Evolutionary conservation across 179 eudicot species (phyloP).

Genomic region (Nepenthes alata): DNA sequence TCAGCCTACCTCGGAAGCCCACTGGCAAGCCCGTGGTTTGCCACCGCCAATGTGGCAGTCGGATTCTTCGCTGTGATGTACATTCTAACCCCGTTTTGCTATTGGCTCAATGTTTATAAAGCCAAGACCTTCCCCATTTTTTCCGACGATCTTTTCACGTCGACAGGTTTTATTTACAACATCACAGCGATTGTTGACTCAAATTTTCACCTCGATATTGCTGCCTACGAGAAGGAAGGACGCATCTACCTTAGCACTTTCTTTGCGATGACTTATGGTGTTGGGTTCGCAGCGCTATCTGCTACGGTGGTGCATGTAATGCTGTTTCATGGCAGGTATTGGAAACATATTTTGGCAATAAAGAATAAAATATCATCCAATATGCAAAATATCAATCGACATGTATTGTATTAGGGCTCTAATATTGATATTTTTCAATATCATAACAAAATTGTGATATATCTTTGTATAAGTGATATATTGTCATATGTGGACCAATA

Average conservation of each 20-base stretch:
- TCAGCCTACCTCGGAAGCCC: constrained; percentile 95
- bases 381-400: too few relatives aligned
- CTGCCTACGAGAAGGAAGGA: constrained; percentile 61
- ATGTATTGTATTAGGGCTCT: too few relatives aligned
- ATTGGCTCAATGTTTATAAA: constrained; percentile 65
- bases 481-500: too few relatives aligned
- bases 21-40: constrained; percentile 94
- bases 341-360: neutral
- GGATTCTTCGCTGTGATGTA: constrained; percentile 74
- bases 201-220: constrained; percentile 50
- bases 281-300: constrained; percentile 77
- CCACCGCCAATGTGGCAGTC: constrained; percentile 86
- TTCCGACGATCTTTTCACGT: constrained; percentile 47
- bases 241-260: constrained; percentile 76
- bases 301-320: constrained; percentile 74
- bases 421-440: too few relatives aligned
- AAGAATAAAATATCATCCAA: too few relatives aligned
- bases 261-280: constrained; percentile 89
- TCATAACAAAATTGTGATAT: too few relatives aligned
- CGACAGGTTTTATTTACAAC: constrained; percentile 51
- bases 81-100: constrained; percentile 57
- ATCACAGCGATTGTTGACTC: constrained; percentile 63
- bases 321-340: constrained; percentile 91
- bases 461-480: too few relatives aligned
- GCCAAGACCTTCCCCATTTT: constrained; percentile 86